These are phyloP conservation scores for Globisporangium echinulatum DNA, from an alignment of 352 stramenopile species.

Conservation along the genomic window DNA sequence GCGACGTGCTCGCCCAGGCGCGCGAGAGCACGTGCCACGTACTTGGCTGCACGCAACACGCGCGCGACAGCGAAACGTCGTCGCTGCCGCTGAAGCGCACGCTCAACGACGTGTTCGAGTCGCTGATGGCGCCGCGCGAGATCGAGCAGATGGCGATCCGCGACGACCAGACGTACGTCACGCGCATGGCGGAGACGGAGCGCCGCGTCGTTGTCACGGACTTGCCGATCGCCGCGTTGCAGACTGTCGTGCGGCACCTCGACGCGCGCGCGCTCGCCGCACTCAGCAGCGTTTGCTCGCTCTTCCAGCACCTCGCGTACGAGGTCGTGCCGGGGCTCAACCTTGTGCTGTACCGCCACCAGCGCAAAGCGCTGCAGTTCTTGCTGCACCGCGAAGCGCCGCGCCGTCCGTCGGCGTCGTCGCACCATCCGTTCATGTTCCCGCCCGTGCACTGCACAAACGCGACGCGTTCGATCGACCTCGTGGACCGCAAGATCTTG, in stretches of 20 bases:
- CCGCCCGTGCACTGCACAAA: constrained; percentile 14
- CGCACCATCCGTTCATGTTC: constrained; percentile 52
- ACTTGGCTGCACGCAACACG: constrained; percentile 52
- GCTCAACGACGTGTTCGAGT: constrained; percentile 67
- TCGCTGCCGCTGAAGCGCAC: constrained; percentile 24
- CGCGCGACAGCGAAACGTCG: constrained; percentile 5
- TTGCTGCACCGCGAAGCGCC: constrained; percentile 64
- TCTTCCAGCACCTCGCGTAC: constrained; percentile 80
- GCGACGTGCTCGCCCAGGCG: constrained; percentile 22
- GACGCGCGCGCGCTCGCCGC: constrained; percentile 51
- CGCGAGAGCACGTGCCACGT: constrained; percentile 55
- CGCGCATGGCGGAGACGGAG: constrained; percentile 32
- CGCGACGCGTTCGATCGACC: constrained; percentile 31
- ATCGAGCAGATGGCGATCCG: constrained; percentile 63
- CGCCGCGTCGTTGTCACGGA: constrained; percentile 53
- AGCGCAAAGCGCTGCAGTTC: constrained; percentile 71
- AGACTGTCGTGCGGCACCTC: constrained; percentile 53
- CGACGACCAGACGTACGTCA: constrained; percentile 53
- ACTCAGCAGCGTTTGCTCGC: constrained; percentile 53
- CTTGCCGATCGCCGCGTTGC: constrained; percentile 49
- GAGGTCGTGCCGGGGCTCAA: constrained; percentile 75
- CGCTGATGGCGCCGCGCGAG: constrained; percentile 47
- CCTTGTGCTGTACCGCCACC: constrained; percentile 68
- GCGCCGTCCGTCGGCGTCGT: background rate
- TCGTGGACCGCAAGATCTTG: constrained; percentile 49